phyloP scores from a whole-genome alignment of 768 basidiomycete species.

The Heimioporus sp. region DNA sequence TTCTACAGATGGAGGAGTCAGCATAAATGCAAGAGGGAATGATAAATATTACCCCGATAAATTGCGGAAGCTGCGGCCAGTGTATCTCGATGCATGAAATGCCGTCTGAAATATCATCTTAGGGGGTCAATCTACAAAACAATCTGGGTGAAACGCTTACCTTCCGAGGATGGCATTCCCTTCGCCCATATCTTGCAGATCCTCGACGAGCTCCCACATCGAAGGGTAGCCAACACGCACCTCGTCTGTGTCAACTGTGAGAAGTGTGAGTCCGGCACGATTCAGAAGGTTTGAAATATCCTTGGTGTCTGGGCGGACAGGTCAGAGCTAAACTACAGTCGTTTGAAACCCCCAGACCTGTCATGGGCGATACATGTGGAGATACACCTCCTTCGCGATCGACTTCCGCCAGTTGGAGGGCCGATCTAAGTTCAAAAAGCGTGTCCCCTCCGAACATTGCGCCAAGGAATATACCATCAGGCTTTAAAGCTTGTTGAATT shows the following conservation, averaged over 20 bases:
- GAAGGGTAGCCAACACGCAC: conserved; percentile 86
- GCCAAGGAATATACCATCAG: conserved; percentile 93
- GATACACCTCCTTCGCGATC: conserved; percentile 96
- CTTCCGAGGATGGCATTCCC: conserved; percentile 86
- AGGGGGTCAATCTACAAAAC: neutral
- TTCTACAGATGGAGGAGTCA: conserved; percentile 43
- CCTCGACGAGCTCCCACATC: conserved; percentile 95
- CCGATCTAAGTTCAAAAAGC: conserved; percentile 91
- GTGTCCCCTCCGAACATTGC: conserved; percentile 97
- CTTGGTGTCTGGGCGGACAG: conserved; percentile 63
- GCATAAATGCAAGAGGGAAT: neutral
- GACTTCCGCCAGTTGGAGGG: conserved; percentile 89
- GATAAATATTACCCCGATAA: conserved; percentile 66
- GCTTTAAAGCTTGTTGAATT: conserved; percentile 77
- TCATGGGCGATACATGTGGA: conserved; percentile 97
- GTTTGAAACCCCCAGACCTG: conserved; percentile 50
- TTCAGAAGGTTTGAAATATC: conserved; percentile 91
- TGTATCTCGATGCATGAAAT: conserved; percentile 78
- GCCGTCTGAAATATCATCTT: conserved; percentile 43
- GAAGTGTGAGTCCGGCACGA: conserved; percentile 88
- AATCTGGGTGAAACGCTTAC: conserved; percentile 35
- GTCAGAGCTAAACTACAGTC: conserved; percentile 3
- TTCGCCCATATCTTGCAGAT: conserved; percentile 96
- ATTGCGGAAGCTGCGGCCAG: conserved; percentile 89
- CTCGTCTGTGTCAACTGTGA: conserved; percentile 96